A percentile compares a stretch with the other conserved stretches of the same genome.
Conservation (phyloP, 345 rosid genomes). For the Brassica rapa region DNA sequence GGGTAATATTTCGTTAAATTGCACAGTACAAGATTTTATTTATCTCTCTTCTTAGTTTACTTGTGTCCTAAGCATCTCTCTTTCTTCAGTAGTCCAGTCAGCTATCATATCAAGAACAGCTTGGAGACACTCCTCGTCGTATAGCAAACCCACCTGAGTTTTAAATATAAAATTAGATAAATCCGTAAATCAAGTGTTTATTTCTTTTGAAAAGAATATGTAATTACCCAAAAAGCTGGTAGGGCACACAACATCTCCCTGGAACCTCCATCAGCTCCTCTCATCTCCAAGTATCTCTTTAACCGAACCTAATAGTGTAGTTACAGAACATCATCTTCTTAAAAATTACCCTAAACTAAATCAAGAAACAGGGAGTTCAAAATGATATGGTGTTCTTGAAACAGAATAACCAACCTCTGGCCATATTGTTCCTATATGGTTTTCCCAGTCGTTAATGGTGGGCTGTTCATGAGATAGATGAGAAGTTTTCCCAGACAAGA, state of each 20-base stretch:
- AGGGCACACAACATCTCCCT: constrained; percentile 91
- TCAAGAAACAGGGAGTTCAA: constrained; percentile 4
- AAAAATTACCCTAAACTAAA: not conserved
- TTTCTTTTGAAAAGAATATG: not conserved
- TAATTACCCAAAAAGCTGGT: constrained; percentile 93
- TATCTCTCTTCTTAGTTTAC: constrained; percentile 12
- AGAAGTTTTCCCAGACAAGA: not conserved
- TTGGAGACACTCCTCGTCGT: constrained; percentile 84
- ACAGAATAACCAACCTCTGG: not conserved
- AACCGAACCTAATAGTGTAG: constrained; percentile 64
- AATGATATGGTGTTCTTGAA: not conserved
- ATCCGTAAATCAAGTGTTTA: not conserved
- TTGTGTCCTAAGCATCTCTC: constrained; percentile 68
- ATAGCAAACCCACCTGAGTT: constrained; percentile 76
- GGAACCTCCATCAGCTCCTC: constrained; percentile 99
- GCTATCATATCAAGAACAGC: constrained; percentile 63
- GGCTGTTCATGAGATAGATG: constrained; percentile 12
- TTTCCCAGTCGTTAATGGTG: constrained; percentile 6
- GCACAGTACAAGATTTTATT: constrained; percentile 24
- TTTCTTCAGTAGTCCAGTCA: constrained; percentile 84
- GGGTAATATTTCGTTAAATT: not conserved
- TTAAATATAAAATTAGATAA: not conserved
- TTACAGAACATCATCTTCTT: constrained; percentile 8
- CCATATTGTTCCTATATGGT: constrained; percentile 8
- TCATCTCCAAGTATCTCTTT: constrained; percentile 97